phyloP scores from a whole-genome alignment of 176 grass and related monocot species.

The Musa itinerans region DNA sequence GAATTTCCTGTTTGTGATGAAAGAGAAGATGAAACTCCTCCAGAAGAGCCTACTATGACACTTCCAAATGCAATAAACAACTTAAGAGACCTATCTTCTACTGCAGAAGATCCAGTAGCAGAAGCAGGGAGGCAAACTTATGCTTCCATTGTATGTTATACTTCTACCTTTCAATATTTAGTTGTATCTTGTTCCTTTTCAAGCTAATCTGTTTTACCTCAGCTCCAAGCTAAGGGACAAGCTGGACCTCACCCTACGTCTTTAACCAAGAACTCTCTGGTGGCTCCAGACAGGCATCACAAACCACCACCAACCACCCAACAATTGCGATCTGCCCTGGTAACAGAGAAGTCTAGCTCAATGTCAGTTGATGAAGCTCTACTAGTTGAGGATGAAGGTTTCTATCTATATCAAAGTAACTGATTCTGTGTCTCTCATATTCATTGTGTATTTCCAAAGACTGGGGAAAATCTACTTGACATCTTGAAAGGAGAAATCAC shows the following conservation, averaged over 20 bases:
- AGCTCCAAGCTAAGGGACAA: conserved; percentile 47
- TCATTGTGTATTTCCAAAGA: background rate
- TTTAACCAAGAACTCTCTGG: conserved; percentile 29
- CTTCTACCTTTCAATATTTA: background rate
- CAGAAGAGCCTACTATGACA: conserved; percentile 41
- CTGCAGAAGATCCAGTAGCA: conserved; percentile 43
- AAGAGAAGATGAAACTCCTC: conserved; percentile 34
- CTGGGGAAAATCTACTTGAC: background rate
- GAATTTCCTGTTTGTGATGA: conserved; percentile 40
- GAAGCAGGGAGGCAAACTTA: conserved; percentile 81
- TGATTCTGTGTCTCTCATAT: conserved; percentile 3
- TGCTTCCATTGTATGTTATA: conserved; percentile 71
- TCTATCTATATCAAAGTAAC: conserved; percentile 7
- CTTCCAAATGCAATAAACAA: conserved; percentile 32
- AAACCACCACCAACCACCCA: conserved; percentile 24
- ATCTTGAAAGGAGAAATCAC: no score
- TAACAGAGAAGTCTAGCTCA: conserved; percentile 38
- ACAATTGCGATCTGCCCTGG: conserved; percentile 21
- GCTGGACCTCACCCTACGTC: conserved; percentile 26
- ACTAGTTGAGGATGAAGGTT: conserved; percentile 73
- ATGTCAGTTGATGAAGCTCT: conserved; percentile 42
- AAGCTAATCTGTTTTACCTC: conserved; percentile 14
- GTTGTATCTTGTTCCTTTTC: conserved; percentile 8
- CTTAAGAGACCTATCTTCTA: conserved; percentile 31
- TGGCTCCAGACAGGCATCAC: conserved; percentile 24